Evolutionary conservation across 768 basidiomycete genomes (phyloP).

Genomic region (Mycena metata): DNA sequence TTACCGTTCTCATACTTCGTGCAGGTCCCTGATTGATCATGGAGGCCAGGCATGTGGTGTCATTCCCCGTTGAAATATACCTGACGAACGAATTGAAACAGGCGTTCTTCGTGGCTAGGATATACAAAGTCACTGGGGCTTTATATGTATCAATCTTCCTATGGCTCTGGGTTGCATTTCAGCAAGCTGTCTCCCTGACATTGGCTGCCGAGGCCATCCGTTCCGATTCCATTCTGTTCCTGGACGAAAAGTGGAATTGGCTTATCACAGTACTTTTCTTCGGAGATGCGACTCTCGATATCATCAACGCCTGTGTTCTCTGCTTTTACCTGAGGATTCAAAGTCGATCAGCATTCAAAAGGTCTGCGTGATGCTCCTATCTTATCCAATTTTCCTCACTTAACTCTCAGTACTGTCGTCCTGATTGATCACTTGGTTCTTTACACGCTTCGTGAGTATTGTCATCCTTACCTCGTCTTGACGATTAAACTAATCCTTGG

Average conservation of each 20-base stretch:
- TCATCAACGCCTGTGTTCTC: conserved; percentile 30
- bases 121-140: conserved; percentile 25
- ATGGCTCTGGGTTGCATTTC: conserved; percentile 22
- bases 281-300: conserved; percentile 29
- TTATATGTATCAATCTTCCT: conserved; percentile 25
- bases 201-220: conserved; percentile 20
- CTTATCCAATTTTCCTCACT: not conserved
- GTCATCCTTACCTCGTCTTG: not conserved
- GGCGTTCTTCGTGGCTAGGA: conserved; percentile 33
- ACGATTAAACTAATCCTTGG: not conserved
- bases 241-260: conserved; percentile 12
- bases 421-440: conserved; percentile 26
- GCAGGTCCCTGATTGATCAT: conserved; percentile 29
- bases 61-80: not conserved
- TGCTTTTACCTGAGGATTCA: conserved; percentile 29
- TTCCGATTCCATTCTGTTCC: conserved; percentile 16
- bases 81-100: not conserved
- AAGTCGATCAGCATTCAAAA: conserved; percentile 28
- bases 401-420: conserved; percentile 16
- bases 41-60: conserved; percentile 21
- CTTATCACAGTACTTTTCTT: conserved; percentile 30
- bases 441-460: conserved; percentile 34
- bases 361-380: too few relatives aligned
- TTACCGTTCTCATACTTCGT: not conserved
- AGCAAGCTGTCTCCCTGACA: conserved; percentile 16